A percentile compares a stretch with the other conserved stretches of the same genome.
Conservation (phyloP, 2,329 filamentous ascomycete species). For the Alternaria sp. region DNA sequence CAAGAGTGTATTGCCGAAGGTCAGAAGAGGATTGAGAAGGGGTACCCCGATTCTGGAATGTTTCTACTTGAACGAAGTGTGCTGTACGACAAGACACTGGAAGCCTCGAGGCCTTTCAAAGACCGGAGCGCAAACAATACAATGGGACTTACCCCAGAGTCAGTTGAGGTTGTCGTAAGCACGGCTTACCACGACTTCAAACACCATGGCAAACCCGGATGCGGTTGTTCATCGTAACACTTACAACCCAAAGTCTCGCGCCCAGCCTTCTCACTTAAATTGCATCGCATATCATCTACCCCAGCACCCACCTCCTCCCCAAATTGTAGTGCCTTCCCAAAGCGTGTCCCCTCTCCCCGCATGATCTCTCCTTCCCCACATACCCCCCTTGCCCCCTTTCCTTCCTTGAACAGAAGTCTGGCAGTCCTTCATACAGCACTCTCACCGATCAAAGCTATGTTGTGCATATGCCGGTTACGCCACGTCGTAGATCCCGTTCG, state of each 20-base stretch:
- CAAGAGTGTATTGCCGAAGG: slow-evolving; percentile 49
- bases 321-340: neutral
- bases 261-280: neutral
- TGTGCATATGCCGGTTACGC: neutral
- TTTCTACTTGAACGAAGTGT: slow-evolving; percentile 51
- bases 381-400: neutral
- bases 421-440: neutral
- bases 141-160: slow-evolving; percentile 30
- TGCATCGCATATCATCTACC: neutral
- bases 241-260: neutral
- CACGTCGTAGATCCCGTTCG: slow-evolving; percentile 5
- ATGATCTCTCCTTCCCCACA: neutral
- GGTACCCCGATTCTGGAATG: slow-evolving; percentile 51
- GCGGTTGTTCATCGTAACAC: slow-evolving; percentile 43
- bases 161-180: slow-evolving; percentile 25
- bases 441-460: neutral
- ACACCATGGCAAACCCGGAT: slow-evolving; percentile 38
- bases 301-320: neutral
- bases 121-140: slow-evolving; percentile 29
- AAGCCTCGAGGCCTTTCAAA: slow-evolving; percentile 36
- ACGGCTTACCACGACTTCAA: slow-evolving; percentile 31
- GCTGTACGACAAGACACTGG: slow-evolving; percentile 45
- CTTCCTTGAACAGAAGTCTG: neutral
- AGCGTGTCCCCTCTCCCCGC: neutral
- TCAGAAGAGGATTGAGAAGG: slow-evolving; percentile 44